These are phyloP conservation scores for Hypoxylon sp. DNA, from an alignment of 2,329 filamentous ascomycete genomes.

Conservation along the genomic window DNA sequence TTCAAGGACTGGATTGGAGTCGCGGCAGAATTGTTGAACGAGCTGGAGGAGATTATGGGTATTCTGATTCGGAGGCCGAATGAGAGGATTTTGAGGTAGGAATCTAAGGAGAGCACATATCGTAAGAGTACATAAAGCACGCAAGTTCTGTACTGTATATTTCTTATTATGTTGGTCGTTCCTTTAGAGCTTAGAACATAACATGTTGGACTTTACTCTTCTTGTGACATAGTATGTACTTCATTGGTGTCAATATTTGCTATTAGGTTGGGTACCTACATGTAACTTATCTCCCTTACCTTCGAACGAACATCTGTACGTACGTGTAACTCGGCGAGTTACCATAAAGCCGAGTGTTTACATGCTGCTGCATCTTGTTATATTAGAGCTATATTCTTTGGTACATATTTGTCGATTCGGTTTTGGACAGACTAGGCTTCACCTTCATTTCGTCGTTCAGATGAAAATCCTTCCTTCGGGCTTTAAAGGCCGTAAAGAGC, in stretches of 20 bases:
- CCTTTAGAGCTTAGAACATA: constrained; percentile 56
- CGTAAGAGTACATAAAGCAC: background rate
- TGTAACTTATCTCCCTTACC: background rate
- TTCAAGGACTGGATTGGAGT: constrained; percentile 69
- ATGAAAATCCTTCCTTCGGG: background rate
- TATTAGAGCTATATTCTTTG: too few relatives aligned
- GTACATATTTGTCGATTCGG: background rate
- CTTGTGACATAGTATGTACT: constrained; percentile 1
- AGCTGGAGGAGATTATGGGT: constrained; percentile 61
- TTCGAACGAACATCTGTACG: background rate
- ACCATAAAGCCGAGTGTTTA: background rate
- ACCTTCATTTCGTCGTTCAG: background rate
- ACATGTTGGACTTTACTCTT: constrained; percentile 62
- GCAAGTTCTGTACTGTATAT: constrained; percentile 7
- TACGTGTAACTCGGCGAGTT: background rate
- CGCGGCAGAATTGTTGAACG: constrained; percentile 65
- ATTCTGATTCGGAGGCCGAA: constrained; percentile 57
- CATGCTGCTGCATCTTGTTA: too few relatives aligned
- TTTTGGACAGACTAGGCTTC: background rate
- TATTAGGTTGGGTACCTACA: too few relatives aligned
- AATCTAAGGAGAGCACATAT: background rate
- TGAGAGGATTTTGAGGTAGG: constrained; percentile 51
- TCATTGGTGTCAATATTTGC: background rate
- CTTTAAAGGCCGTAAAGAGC: background rate
- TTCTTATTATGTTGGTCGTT: constrained; percentile 8